A percentile compares a stretch with the other conserved stretches of the same genome.
These are phyloP conservation scores for Symbiodinium natans DNA, from an alignment of 73 alveolate species.

Conservation along the genomic window DNA sequence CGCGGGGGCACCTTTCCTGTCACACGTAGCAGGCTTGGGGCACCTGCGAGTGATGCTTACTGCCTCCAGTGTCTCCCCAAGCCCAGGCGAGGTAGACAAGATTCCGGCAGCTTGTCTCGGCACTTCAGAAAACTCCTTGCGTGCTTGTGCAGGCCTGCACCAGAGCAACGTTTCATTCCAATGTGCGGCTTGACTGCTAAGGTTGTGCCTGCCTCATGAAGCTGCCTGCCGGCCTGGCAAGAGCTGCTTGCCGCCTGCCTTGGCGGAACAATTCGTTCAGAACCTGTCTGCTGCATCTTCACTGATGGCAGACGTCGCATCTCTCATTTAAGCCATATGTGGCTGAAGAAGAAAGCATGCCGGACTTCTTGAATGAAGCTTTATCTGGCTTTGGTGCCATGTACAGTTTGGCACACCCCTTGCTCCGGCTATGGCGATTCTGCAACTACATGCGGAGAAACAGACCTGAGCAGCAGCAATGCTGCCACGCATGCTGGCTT, in stretches of 20 bases:
- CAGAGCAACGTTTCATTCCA: no score
- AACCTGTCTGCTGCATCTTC: neutral
- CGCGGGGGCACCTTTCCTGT: no score
- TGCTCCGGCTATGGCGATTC: neutral
- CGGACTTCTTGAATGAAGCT: neutral
- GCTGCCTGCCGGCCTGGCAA: neutral
- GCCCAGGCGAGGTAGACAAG: neutral
- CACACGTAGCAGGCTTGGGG: no score
- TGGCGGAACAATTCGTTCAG: neutral
- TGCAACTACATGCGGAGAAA: neutral
- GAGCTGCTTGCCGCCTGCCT: neutral
- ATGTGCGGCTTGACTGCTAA: neutral
- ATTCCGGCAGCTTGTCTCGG: neutral
- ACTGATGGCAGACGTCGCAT: neutral
- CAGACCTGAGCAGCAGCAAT: neutral
- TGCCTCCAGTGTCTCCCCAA: no score
- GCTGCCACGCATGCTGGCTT: no score
- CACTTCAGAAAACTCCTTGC: no score
- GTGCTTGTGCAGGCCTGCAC: no score
- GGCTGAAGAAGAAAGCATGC: neutral
- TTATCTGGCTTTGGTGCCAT: neutral
- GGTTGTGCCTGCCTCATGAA: neutral
- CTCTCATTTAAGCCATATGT: neutral
- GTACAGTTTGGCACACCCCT: constrained; percentile 8
- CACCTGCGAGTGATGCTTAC: no score